A percentile compares a stretch with the other conserved stretches of the same genome.
Evolutionary conservation across 805 yeast species (phyloP).

Genomic region (Metschnikowia corniflorae): DNA sequence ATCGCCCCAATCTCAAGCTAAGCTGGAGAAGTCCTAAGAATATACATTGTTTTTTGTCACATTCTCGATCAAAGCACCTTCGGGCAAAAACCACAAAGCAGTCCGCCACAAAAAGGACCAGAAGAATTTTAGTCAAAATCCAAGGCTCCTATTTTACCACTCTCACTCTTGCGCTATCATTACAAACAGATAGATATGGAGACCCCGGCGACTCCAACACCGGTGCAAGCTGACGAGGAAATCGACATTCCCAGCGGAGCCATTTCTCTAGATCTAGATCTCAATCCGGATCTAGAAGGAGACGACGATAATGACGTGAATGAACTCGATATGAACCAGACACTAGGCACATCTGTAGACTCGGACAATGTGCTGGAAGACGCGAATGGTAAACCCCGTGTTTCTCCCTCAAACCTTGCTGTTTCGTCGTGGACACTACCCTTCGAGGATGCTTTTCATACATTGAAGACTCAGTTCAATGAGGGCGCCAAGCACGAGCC

Average conservation of each 20-base stretch:
- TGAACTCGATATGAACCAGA: constrained; percentile 13
- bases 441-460: constrained; percentile 29
- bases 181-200: no score
- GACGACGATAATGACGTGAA: constrained; percentile 17
- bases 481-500: constrained; percentile 5
- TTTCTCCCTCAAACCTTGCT: neutral
- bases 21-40: no score
- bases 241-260: constrained; percentile 26
- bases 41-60: no score
- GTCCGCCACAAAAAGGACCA: no score
- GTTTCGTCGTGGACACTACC: constrained; percentile 15
- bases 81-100: no score
- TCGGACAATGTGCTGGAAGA: neutral
- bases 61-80: no score
- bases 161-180: no score
- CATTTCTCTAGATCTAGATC: constrained; percentile 26
- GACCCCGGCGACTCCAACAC: constrained; percentile 35
- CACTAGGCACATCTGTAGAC: constrained; percentile 8
- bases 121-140: no score
- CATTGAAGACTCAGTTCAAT: constrained; percentile 5
- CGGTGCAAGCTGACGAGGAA: constrained; percentile 35
- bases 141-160: no score
- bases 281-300: constrained; percentile 39
- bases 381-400: neutral
- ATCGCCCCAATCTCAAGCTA: no score